Evolutionary conservation across 306 rosid genomes (phyloP).

Genomic region (Rubus idaeus): DNA sequence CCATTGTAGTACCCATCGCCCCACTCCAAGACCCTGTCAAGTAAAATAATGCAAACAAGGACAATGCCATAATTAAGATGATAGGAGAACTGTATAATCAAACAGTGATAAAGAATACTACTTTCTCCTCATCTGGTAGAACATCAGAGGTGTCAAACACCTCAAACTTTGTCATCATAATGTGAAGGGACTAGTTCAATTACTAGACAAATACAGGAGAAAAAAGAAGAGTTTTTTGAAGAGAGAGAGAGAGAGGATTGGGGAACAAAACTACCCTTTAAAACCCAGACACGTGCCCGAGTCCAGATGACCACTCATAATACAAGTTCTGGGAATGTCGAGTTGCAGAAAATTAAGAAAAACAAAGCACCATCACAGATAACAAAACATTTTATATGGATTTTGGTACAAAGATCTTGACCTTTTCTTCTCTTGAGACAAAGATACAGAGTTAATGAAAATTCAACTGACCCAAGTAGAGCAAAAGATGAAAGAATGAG

Average conservation of each 20-base stretch:
- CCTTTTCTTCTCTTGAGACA: neutral
- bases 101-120: neutral
- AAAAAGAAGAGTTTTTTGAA: neutral
- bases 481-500: constrained; percentile 6
- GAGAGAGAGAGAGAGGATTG: neutral
- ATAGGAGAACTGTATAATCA: neutral
- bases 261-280: neutral
- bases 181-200: neutral
- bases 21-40: constrained; percentile 69
- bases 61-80: neutral
- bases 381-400: neutral
- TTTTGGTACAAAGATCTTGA: neutral
- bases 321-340: neutral
- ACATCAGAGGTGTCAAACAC: neutral
- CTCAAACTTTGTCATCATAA: neutral
- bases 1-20: constrained; percentile 89
- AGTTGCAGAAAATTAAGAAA: constrained; percentile 14
- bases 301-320: neutral
- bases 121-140: neutral
- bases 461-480: constrained; percentile 1
- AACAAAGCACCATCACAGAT: neutral
- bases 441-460: neutral
- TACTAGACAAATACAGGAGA: neutral
- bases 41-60: constrained; percentile 6
- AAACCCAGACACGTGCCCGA: constrained; percentile 11